Evolutionary conservation across 768 basidiomycete species (phyloP).

Genomic region (Pisolithus sp.): DNA sequence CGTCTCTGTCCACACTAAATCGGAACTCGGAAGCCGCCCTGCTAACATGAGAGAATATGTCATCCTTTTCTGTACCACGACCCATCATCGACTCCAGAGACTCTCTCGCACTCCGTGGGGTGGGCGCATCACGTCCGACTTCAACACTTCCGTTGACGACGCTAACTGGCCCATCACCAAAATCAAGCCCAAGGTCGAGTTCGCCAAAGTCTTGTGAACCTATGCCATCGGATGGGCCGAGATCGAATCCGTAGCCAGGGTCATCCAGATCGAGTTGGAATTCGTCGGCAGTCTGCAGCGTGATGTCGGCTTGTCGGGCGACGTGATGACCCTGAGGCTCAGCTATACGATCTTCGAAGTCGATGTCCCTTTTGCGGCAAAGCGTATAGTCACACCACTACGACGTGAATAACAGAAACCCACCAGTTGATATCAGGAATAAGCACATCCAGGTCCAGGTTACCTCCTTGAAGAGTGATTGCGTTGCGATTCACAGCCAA

Average conservation of each 20-base stretch:
- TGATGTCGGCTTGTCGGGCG: constrained; percentile 83
- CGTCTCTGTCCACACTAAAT: constrained; percentile 48
- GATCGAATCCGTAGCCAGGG: constrained; percentile 61
- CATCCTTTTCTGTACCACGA: constrained; percentile 46
- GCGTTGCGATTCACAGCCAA: constrained; percentile 79
- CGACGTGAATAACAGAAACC: constrained; percentile 9
- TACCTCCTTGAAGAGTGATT: constrained; percentile 77
- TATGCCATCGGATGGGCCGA: constrained; percentile 75
- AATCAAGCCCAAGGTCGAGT: constrained; percentile 71
- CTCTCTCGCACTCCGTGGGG: constrained; percentile 38
- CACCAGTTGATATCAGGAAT: constrained; percentile 80
- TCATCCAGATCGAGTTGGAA: constrained; percentile 60
- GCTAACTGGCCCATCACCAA: constrained; percentile 53
- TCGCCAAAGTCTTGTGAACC: constrained; percentile 77
- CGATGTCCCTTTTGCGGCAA: constrained; percentile 55
- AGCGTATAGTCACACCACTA: constrained; percentile 6
- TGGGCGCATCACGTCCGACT: constrained; percentile 66
- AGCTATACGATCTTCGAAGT: constrained; percentile 61
- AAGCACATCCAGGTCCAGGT: constrained; percentile 73
- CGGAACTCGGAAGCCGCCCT: constrained; percentile 62
- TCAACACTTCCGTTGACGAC: constrained; percentile 50
- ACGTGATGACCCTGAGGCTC: constrained; percentile 71
- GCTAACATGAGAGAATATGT: constrained; percentile 58
- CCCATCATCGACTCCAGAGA: constrained; percentile 60
- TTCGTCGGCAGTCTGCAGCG: constrained; percentile 72